phyloP scores from a whole-genome alignment of 2,329 filamentous ascomycete species.

The Aspergillus fumigatus region DNA sequence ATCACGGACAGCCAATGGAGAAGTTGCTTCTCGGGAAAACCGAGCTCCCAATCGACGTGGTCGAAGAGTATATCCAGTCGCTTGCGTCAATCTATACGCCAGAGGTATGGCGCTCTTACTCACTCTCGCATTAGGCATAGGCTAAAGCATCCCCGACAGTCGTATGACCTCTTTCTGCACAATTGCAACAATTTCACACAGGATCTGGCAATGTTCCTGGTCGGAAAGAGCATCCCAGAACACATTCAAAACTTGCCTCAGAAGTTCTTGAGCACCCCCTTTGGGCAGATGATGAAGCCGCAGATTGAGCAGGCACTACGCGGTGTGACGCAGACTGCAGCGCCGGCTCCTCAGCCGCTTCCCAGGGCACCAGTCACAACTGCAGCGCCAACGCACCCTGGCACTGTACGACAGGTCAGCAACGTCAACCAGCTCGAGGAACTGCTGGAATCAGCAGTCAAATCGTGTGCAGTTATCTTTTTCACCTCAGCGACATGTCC shows the following conservation, averaged over 20 bases:
- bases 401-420: slow-evolving; percentile 58
- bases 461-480: slow-evolving; percentile 75
- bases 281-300: slow-evolving; percentile 82
- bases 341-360: slow-evolving; percentile 17
- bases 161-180: slow-evolving; percentile 82
- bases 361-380: slow-evolving; percentile 12
- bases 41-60: slow-evolving; percentile 70
- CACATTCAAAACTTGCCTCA: slow-evolving; percentile 83
- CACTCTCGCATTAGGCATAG: neutral
- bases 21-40: slow-evolving; percentile 70
- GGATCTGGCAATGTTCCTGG: slow-evolving; percentile 81
- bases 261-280: slow-evolving; percentile 77
- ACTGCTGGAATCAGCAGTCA: slow-evolving; percentile 55
- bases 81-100: slow-evolving; percentile 76
- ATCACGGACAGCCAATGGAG: slow-evolving; percentile 81
- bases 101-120: slow-evolving; percentile 49
- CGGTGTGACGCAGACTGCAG: slow-evolving; percentile 57
- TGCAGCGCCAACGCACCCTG: slow-evolving; percentile 19
- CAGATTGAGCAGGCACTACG: slow-evolving; percentile 65
- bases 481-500: slow-evolving; percentile 86
- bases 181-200: slow-evolving; percentile 99
- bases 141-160: slow-evolving; percentile 44
- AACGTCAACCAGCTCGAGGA: slow-evolving; percentile 57
- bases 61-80: slow-evolving; percentile 83
- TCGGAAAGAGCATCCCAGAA: slow-evolving; percentile 81